Evolutionary conservation across 2,329 filamentous ascomycete genomes (phyloP).

Genomic region (Stemphylium vesicarium): DNA sequence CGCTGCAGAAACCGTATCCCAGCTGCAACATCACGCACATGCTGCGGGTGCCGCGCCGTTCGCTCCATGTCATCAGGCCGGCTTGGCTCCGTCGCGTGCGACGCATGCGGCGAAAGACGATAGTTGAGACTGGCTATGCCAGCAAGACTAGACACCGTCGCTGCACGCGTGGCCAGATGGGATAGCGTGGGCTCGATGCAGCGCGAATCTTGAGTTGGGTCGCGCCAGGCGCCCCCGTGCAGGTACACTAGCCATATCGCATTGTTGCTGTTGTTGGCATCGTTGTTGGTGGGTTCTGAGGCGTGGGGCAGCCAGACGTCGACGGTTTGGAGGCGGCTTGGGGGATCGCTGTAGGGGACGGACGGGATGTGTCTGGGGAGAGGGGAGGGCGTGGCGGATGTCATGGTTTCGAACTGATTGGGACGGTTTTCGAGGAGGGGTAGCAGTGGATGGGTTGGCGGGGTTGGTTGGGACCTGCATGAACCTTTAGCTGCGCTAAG

Average conservation of each 20-base stretch:
- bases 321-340: slow-evolving; percentile 50
- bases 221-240: slow-evolving; percentile 60
- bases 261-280: slow-evolving; percentile 1
- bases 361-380: slow-evolving; percentile 24
- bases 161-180: slow-evolving; percentile 37
- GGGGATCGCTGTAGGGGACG: slow-evolving; percentile 35
- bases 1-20: slow-evolving; percentile 60
- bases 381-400: slow-evolving; percentile 10
- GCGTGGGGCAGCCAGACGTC: slow-evolving; percentile 52
- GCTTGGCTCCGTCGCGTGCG: slow-evolving; percentile 53
- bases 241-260: slow-evolving; percentile 52
- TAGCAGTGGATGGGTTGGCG: not conserved
- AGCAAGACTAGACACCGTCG: slow-evolving; percentile 50
- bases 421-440: too few species aligned
- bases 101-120: slow-evolving; percentile 62
- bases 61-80: slow-evolving; percentile 56
- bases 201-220: slow-evolving; percentile 50
- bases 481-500: too few species aligned
- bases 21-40: slow-evolving; percentile 63
- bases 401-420: slow-evolving; percentile 18
- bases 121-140: slow-evolving; percentile 71
- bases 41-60: slow-evolving; percentile 64
- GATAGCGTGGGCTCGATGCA: slow-evolving; percentile 46
- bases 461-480: not conserved
- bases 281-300: slow-evolving; percentile 13